Base-by-base conservation (phyloP, 257 asterid genomes). In the Paulownia fortunei region DNA sequence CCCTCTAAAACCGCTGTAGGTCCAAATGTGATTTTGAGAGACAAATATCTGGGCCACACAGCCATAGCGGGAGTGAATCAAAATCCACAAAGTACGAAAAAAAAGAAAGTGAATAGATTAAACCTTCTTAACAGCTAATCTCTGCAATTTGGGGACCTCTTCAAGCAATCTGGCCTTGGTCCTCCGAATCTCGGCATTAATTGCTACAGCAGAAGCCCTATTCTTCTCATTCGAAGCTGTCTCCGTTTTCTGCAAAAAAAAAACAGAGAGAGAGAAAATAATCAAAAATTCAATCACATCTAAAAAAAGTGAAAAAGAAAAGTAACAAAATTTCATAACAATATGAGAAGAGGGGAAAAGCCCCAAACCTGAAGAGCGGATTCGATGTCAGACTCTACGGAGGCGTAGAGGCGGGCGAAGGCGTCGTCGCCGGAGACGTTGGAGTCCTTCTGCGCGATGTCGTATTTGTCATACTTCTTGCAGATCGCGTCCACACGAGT, bases 401-500 rank as follows among this genome's bases (percentile, higher is more conserved):
- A 82, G 37, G 90, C 67, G 84, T 90, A 96, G 68, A 96, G 97
- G 68, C 97, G 94, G 79, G 92, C 97, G 72, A 96, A 96, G 16
- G 99, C 97, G 73, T 93, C 98, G 80, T 90, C 98, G 81, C 99
- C 99, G 85, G 98, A 27, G 86, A 93, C n/a, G 72, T 91, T 89
- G 85, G 96, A 69, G 52, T 90, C 96, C 80, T 96, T 92, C 67
- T 78, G 91, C 42, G 89, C 87, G 82, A 96, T 79, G 75, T 96
- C 98, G 88, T 96, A 93, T 59, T 87, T 96, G 86, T 96, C 99
- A 83, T 96, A 93, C 79, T 90, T 96, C 84, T 92, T 88, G 86
- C 98, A 96, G 92, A 96, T 96, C 91, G 97, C 42, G 51, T 96
- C 99, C 7, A 96, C 98, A 26, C 99, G 94, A 55, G 99, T 96